Evolutionary conservation across 2,329 filamentous ascomycete genomes (phyloP).

Genomic region (Aspergillaceae sp.): DNA sequence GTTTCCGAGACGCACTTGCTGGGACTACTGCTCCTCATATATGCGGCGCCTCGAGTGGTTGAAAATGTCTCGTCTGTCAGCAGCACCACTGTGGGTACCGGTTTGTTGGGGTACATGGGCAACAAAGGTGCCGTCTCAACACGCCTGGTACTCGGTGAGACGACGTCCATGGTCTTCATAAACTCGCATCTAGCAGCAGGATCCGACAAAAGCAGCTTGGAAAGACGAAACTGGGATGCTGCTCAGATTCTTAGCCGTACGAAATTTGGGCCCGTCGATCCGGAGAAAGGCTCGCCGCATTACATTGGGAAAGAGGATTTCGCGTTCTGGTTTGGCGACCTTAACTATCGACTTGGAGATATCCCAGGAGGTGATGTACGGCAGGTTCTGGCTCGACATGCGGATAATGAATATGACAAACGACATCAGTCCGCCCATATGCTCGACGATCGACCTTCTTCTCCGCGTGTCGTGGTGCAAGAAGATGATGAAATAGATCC

Average conservation of each 20-base stretch:
- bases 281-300: conserved; percentile 49
- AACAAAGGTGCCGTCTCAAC: conserved; percentile 89
- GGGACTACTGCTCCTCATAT: conserved; percentile 75
- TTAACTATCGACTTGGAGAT: conserved; percentile 87
- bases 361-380: conserved; percentile 87
- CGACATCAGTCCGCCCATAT: conserved; percentile 30
- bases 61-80: conserved; percentile 72
- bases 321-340: conserved; percentile 90
- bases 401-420: conserved; percentile 64
- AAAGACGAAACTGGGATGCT: conserved; percentile 84
- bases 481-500: conserved; percentile 5
- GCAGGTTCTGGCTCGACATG: conserved; percentile 72
- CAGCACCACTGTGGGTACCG: conserved; percentile 76
- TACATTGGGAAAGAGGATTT: conserved; percentile 85
- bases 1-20: conserved; percentile 78
- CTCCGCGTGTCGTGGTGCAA: conserved; percentile 4
- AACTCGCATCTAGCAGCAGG: conserved; percentile 90
- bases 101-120: conserved; percentile 83
- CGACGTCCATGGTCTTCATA: conserved; percentile 78
- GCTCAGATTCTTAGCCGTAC: conserved; percentile 67
- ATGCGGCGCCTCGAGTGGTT: conserved; percentile 68
- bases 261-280: conserved; percentile 66
- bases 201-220: conserved; percentile 64
- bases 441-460: conserved; percentile 16
- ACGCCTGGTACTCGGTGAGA: conserved; percentile 77